These are phyloP conservation scores for Lepiota venenata DNA, from an alignment of 768 basidiomycete species.

Conservation along the genomic window DNA sequence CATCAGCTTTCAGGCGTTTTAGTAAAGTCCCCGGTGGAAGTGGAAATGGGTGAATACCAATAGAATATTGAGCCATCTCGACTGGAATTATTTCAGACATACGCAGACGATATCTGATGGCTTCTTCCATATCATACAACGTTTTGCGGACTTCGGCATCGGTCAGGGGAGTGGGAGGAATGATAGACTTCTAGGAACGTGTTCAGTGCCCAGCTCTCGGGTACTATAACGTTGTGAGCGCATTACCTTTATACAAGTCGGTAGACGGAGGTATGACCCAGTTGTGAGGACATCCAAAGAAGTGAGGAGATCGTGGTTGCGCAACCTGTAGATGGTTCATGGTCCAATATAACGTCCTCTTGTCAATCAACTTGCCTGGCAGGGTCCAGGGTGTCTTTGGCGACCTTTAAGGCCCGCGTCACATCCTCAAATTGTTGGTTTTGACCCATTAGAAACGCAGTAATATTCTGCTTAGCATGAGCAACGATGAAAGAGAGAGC, in stretches of 20 bases:
- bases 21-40: constrained; percentile 16
- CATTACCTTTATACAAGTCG: constrained; percentile 72
- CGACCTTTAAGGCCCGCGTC: constrained; percentile 57
- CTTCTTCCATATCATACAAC: constrained; percentile 68
- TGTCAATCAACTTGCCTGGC: constrained; percentile 56
- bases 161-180: constrained; percentile 63
- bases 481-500: not conserved
- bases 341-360: not conserved
- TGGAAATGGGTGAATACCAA: constrained; percentile 38
- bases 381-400: constrained; percentile 67
- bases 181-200: constrained; percentile 58
- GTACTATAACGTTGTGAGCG: constrained; percentile 10
- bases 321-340: constrained; percentile 47
- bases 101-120: constrained; percentile 75
- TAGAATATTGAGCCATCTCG: constrained; percentile 71
- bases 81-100: constrained; percentile 78
- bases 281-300: constrained; percentile 87
- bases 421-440: constrained; percentile 80
- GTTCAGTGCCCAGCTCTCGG: constrained; percentile 6
- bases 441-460: constrained; percentile 81
- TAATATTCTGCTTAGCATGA: constrained; percentile 62
- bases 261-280: constrained; percentile 83
- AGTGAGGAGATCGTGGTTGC: constrained; percentile 92
- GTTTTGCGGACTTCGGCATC: constrained; percentile 65
- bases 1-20: constrained; percentile 47